Conservation (phyloP, 768 basidiomycete genomes). For the Termitomyces eurrhizus region DNA sequence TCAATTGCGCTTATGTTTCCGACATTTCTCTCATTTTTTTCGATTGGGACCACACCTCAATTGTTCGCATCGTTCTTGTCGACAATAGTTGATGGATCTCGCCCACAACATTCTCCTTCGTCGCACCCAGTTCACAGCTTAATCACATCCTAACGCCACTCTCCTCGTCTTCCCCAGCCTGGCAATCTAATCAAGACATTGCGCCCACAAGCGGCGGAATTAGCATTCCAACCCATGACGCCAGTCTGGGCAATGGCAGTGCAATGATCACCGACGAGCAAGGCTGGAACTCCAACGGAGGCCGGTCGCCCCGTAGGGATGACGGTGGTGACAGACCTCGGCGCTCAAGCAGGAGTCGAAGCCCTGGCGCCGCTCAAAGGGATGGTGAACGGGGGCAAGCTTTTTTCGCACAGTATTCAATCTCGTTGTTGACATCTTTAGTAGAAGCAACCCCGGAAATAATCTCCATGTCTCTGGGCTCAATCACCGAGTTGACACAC, state of each 20-base stretch:
- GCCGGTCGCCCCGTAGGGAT: conserved; percentile 42
- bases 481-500: conserved; percentile 62
- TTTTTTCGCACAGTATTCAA: conserved; percentile 21
- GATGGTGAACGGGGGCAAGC: conserved; percentile 55
- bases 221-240: conserved; percentile 64
- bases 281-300: conserved; percentile 44
- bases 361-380: conserved; percentile 45
- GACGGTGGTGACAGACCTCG: conserved; percentile 43
- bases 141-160: conserved; percentile 36
- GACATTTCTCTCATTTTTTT: conserved; percentile 16
- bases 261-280: conserved; percentile 53
- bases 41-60: conserved; percentile 12
- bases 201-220: conserved; percentile 57
- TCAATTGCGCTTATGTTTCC: conserved; percentile 10
- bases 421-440: not conserved
- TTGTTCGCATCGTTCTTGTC: conserved; percentile 19
- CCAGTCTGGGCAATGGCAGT: conserved; percentile 32
- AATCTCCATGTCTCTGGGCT: conserved; percentile 62
- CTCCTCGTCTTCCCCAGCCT: conserved; percentile 51
- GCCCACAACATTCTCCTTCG: conserved; percentile 19
- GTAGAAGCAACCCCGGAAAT: conserved; percentile 64
- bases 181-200: conserved; percentile 76
- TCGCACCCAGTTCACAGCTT: conserved; percentile 24
- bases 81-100: conserved; percentile 15
- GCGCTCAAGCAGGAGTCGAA: conserved; percentile 76